Percentiles rank a stretch among this genome's conserved stretches.
phyloP scores from a whole-genome alignment of 371 early-diverging fungal species.

The Lichtheimia hyalospora region DNA sequence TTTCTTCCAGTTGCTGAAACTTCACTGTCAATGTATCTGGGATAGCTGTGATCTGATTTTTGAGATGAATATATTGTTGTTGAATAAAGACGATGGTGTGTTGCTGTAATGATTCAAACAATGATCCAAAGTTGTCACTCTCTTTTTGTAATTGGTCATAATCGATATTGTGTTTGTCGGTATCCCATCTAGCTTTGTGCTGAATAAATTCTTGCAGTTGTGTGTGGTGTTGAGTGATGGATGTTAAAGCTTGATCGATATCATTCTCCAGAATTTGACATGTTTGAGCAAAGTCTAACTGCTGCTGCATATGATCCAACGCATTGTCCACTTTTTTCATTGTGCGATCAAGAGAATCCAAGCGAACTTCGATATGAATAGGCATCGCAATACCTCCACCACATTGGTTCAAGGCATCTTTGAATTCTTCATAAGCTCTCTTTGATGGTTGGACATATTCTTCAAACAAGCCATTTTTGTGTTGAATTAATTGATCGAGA shows the following conservation, averaged over 20 bases:
- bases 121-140: too few species aligned
- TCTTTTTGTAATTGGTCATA: too few species aligned
- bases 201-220: constrained; percentile 33
- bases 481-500: not conserved
- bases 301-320: constrained; percentile 25
- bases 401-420: not conserved
- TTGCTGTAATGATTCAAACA: not conserved
- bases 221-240: constrained; percentile 13
- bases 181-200: constrained; percentile 39
- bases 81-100: not conserved
- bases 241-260: constrained; percentile 18
- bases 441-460: too few species aligned
- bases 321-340: constrained; percentile 22
- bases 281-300: constrained; percentile 13
- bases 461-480: not conserved
- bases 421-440: not conserved
- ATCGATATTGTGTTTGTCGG: not conserved
- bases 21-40: not conserved
- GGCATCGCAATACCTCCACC: constrained; percentile 12
- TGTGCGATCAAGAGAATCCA: constrained; percentile 28
- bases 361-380: constrained; percentile 31
- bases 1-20: not conserved
- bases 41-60: too few species aligned
- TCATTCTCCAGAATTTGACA: constrained; percentile 11
- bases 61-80: not conserved